Base-by-base conservation (phyloP, 2,329 filamentous ascomycete genomes). In the Monosporascus ibericus region DNA sequence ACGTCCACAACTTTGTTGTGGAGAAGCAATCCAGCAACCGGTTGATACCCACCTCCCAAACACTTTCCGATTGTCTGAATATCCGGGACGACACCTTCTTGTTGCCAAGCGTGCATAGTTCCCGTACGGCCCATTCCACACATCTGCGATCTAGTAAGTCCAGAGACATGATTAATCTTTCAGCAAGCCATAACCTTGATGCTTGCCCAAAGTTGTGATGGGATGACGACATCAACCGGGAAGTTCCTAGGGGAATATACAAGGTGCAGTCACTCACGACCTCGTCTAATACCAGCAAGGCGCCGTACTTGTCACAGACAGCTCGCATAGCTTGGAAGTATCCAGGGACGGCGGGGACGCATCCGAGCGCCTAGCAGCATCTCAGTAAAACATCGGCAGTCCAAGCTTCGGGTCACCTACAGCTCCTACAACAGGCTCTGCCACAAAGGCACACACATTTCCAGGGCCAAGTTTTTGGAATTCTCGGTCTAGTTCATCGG, bases 201-300 rank as follows among this genome's bases (percentile, higher is more conserved):
- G 11, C 30, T 34, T 14, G 30, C 4, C 9, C 30, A 34, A 34
- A 34, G 30, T 34, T 34, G 9, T 34, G 30, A 14, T 14, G 4
- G 11, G 14, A 34, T 34, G 9, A 34, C 11, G 9, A 14, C 11
- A 34, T 34, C 9, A 34, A 34, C 30, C 11, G 9, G 4, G 30
- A 34, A 34, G 9, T 9, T 34, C 30, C 9, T 34, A 5, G 30
- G 27, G 30, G 30, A 34, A 7, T 34, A 34, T 9, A 14, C 30
- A 34, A 34, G 30, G 30, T 34, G 5, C 5, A 34, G 11, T 34
- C 25, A 46, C 42, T 46, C 42, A 46, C 42, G 44, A 90, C 77
- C 49, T 92, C 89, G 61, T 94, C 90, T 0, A 92, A 70, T 46
- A 92, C 85, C n/a, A 94, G 73, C 0, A 94, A 77, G 0, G 85